These are phyloP conservation scores for Leucoagaricus sp. DNA, from an alignment of 1,284 basidiomycete genomes.

Conservation along the genomic window DNA sequence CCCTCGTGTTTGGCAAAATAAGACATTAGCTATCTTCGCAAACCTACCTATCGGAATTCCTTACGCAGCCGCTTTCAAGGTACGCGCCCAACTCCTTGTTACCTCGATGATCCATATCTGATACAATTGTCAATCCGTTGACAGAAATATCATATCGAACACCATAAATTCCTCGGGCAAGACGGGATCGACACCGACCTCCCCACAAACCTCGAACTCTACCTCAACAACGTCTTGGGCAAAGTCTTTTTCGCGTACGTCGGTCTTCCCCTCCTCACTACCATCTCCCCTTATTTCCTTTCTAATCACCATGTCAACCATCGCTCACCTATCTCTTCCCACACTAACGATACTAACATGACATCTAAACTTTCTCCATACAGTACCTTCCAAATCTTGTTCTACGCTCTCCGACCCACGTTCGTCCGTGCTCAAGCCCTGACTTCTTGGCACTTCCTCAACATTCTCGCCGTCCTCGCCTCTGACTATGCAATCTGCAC, in stretches of 20 bases:
- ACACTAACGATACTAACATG: conserved; percentile 6
- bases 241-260: conserved; percentile 96
- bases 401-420: conserved; percentile 96
- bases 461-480: conserved; percentile 68
- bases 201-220: conserved; percentile 83
- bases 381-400: conserved; percentile 97
- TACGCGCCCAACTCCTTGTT: conserved; percentile 29
- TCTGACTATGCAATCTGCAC: conserved; percentile 75
- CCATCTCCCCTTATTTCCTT: too few relatives aligned
- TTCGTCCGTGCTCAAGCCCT: conserved; percentile 85
- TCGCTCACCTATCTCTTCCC: not conserved
- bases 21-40: conserved; percentile 85
- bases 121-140: not conserved
- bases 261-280: conserved; percentile 3
- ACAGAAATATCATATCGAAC: conserved; percentile 90
- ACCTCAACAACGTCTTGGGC: conserved; percentile 94
- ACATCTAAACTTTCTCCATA: not conserved
- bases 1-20: conserved; percentile 81
- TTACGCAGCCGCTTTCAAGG: conserved; percentile 96
- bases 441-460: conserved; percentile 85
- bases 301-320: too few relatives aligned
- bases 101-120: not conserved
- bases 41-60: conserved; percentile 95
- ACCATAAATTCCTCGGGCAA: conserved; percentile 94
- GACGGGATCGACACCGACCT: conserved; percentile 96